phyloP scores from a whole-genome alignment of 345 rosid species.

The Sonneratia caseolaris region DNA sequence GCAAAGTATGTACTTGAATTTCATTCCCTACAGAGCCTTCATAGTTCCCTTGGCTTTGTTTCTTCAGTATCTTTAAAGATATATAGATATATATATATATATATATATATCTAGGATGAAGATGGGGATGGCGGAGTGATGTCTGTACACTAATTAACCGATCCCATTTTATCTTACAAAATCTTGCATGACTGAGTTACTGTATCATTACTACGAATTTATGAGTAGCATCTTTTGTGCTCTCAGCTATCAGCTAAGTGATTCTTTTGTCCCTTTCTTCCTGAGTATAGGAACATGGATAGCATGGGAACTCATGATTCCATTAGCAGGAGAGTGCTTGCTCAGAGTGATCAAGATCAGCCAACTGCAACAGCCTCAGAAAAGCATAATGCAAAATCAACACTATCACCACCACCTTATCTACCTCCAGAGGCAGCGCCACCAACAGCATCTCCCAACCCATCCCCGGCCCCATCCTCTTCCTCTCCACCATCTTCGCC shows the following conservation, averaged over 20 bases:
- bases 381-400: not conserved
- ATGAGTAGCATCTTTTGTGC: not conserved
- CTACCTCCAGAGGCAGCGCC: not conserved
- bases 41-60: not conserved
- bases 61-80: not conserved
- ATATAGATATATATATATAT: too few species aligned
- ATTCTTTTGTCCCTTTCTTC: not conserved
- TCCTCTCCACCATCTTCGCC: not conserved
- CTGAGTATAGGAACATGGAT: not conserved
- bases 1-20: conserved; percentile 16
- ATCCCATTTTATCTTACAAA: not conserved
- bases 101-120: too few species aligned
- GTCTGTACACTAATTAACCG: too few species aligned
- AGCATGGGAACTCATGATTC: not conserved
- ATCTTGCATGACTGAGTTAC: not conserved
- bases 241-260: not conserved
- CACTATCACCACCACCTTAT: conserved; percentile 4
- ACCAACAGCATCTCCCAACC: conserved; percentile 18
- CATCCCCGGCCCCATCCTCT: conserved; percentile 1
- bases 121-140: too few species aligned
- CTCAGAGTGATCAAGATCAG: not conserved
- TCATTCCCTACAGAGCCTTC: not conserved
- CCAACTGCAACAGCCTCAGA: not conserved
- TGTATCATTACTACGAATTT: not conserved
- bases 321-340: not conserved